Percentiles rank a stretch among this genome's conserved stretches.
Evolutionary conservation across 495 filamentous ascomycete species (phyloP).

Genomic region (Talaromyces proteolyticus): DNA sequence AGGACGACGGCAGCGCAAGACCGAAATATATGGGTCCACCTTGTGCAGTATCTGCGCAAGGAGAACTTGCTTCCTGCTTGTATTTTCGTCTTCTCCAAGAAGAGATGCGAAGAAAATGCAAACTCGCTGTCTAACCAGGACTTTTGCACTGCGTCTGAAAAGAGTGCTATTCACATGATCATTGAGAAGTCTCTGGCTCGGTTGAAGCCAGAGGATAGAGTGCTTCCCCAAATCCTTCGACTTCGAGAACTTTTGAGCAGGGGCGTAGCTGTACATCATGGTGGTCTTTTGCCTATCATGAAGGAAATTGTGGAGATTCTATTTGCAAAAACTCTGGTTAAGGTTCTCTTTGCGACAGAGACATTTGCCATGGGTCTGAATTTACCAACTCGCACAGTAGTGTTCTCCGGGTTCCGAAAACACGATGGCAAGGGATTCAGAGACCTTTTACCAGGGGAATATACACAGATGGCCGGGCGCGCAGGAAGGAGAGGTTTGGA

Average conservation of each 20-base stretch:
- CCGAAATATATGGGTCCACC: constrained; percentile 92
- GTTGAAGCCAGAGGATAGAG: constrained; percentile 83
- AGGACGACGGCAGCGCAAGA: constrained; percentile 86
- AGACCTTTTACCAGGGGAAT: constrained; percentile 89
- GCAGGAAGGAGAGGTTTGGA: constrained; percentile 92
- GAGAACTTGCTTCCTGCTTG: constrained; percentile 82
- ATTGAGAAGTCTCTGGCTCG: constrained; percentile 93
- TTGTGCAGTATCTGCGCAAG: constrained; percentile 86
- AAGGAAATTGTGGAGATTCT: constrained; percentile 98
- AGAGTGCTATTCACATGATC: constrained; percentile 95
- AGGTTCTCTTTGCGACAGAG: constrained; percentile 94
- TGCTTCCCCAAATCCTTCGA: constrained; percentile 83
- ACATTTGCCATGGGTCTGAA: constrained; percentile 99
- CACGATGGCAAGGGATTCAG: constrained; percentile 89
- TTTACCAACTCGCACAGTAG: constrained; percentile 89
- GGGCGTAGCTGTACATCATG: constrained; percentile 95
- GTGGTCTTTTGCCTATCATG: constrained; percentile 90
- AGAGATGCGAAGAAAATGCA: constrained; percentile 92
- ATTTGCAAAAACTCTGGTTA: constrained; percentile 90
- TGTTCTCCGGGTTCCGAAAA: constrained; percentile 95
- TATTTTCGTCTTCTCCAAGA: constrained; percentile 98
- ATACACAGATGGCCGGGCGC: constrained; percentile 97
- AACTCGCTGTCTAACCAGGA: constrained; percentile 92
- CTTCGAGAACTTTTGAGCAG: constrained; percentile 79
- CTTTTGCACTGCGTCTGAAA: constrained; percentile 85